A percentile compares a stretch with the other conserved stretches of the same genome.
These are phyloP conservation scores for Euphorbia celastroides DNA, from an alignment of 441 rosid species.

Conservation along the genomic window DNA sequence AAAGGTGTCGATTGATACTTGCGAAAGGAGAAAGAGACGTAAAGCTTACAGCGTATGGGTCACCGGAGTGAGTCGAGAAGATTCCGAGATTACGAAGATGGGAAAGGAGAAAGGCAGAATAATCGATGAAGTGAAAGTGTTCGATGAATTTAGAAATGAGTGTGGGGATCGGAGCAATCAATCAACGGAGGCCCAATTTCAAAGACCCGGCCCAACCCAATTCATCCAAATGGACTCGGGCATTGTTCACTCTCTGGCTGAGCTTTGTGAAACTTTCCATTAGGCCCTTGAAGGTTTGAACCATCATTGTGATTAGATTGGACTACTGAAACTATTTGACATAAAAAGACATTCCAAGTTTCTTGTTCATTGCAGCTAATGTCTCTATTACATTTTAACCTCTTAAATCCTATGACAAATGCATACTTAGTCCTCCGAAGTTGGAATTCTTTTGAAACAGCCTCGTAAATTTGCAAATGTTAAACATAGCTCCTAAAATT, in stretches of 20 bases:
- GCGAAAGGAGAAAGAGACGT: neutral
- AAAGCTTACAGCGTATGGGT: constrained; percentile 3
- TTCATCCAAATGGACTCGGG: no score
- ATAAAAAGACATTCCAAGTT: neutral
- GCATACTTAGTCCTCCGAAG: no score
- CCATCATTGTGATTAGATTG: no score
- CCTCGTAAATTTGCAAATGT: no score
- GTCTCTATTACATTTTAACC: neutral
- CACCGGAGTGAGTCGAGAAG: constrained; percentile 17
- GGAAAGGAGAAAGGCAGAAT: neutral
- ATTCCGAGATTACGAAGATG: constrained; percentile 9
- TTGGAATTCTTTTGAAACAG: no score
- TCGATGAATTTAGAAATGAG: neutral
- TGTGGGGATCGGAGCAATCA: no score
- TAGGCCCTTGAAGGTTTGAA: neutral
- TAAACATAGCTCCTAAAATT: no score
- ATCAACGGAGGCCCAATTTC: no score
- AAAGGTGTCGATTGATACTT: neutral
- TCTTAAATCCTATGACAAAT: no score
- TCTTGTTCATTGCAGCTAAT: no score
- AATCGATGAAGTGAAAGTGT: neutral
- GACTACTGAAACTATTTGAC: neutral
- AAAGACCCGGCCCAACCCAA: no score
- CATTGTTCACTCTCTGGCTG: no score
- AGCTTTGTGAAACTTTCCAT: neutral